Evolutionary conservation across 2,329 filamentous ascomycete genomes (phyloP), one percentile per base, ranked within the genome.

Genomic region (Epichloe glyceriae): DNA sequence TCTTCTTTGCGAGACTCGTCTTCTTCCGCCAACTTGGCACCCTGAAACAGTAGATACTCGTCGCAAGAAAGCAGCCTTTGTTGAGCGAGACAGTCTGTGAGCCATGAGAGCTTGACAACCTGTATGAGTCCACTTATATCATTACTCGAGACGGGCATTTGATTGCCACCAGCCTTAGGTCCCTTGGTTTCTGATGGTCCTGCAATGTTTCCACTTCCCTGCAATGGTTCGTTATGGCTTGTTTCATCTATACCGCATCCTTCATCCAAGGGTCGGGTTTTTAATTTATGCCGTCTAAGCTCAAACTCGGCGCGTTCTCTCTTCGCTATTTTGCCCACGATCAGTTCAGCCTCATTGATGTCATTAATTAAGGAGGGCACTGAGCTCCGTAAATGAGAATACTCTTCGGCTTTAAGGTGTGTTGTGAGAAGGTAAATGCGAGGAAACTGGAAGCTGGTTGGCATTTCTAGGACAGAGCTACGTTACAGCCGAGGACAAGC

Each of bases 261-360:
- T 22, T 19, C 20, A 19, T 50, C 30, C n/a, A 22, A 22, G 22
- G 62, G 78, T 50, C 78, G 71, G 0, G 81, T 80, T 40, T 67
- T 63, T 2, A 95, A 58, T 14, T 80, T 82, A 44, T 79, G 75
- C 6, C 79, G 75, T 49, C 87, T 76, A 54, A 97, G 70, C 66
- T 97, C 91, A 58, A 94, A 82, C 45, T 78, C 73, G 1, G 88
- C 88, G 17, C 91, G 77, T 58, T 80, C 76, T 56, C 79, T 82
- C 50, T 79, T 83, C 0, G 74, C 73, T 35, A 95, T 75, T 56
- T 82, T 87, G 2, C 86, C 88, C 33, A 97, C 64, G 2, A 95
- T 73, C 3, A 96, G 65, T 4, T 78, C 73, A 1, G 88, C 88
- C 64, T 91, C 85, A 14, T 73, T 71, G 49, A 85, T 71, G 63